These are phyloP conservation scores for Lasiosphaeria ovina DNA, from an alignment of 495 filamentous ascomycete genomes.

Conservation along the genomic window DNA sequence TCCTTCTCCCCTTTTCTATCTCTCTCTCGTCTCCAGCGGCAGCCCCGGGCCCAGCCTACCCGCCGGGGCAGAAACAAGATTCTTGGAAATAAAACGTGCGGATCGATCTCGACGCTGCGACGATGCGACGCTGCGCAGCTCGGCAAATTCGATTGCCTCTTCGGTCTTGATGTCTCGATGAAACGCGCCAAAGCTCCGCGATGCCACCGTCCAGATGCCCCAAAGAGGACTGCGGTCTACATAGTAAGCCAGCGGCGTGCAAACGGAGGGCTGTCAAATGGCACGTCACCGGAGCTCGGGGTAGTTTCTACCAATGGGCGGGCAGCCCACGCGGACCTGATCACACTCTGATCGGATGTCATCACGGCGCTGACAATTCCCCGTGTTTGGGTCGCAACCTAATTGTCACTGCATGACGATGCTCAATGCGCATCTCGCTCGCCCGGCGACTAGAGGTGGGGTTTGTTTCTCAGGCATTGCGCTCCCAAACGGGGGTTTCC, in stretches of 20 bases:
- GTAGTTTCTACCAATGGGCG: too few species aligned
- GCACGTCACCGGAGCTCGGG: too few species aligned
- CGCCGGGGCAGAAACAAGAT: too few species aligned
- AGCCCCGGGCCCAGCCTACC: too few species aligned
- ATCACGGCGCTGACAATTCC: neutral
- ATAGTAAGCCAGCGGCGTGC: too few species aligned
- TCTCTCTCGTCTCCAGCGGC: too few species aligned
- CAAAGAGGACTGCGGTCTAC: neutral
- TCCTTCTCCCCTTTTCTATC: neutral
- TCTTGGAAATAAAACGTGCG: too few species aligned
- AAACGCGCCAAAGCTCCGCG: neutral
- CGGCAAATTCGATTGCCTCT: neutral
- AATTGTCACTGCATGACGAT: neutral
- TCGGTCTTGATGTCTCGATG: slow-evolving; percentile 1
- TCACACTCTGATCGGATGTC: too few species aligned
- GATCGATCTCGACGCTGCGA: neutral
- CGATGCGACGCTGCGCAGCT: neutral
- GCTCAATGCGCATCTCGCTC: neutral
- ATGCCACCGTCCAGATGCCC: neutral
- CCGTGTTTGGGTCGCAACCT: neutral
- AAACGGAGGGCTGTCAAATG: too few species aligned
- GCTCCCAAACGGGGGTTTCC: neutral
- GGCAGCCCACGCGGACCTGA: too few species aligned
- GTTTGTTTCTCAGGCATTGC: neutral
- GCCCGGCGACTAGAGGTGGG: neutral